Conservation (phyloP, 1,284 basidiomycete genomes). For the Uromyces viciae-fabae region DNA sequence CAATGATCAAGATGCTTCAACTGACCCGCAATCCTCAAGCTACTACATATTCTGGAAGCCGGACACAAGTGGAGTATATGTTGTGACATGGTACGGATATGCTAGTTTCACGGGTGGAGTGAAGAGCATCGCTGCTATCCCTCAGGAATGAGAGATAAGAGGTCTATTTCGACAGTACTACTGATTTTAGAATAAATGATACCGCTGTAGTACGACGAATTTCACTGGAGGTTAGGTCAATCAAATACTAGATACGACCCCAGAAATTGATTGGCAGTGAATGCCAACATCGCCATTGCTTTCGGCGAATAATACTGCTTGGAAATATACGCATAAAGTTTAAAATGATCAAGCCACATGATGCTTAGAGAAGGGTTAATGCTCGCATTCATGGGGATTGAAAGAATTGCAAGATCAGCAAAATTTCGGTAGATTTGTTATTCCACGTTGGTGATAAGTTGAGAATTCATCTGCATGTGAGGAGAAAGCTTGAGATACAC, state of each 20-base stretch:
- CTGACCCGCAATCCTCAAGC: conserved; percentile 1
- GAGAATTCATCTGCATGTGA: neutral
- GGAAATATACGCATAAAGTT: neutral
- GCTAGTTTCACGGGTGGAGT: neutral
- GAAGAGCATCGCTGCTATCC: neutral
- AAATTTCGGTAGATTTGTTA: neutral
- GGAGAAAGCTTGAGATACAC: neutral
- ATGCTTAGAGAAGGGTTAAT: neutral
- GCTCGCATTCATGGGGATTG: neutral
- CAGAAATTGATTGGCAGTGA: conserved; percentile 12
- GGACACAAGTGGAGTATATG: neutral
- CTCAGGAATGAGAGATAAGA: neutral
- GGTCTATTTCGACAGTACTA: neutral
- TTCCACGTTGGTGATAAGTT: too few relatives aligned
- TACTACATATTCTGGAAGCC: neutral
- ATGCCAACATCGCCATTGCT: neutral
- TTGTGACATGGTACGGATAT: neutral
- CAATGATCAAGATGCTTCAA: conserved; percentile 4
- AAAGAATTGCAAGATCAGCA: neutral
- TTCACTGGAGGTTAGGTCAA: conserved; percentile 2
- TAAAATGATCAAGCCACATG: neutral
- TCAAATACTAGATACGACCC: conserved; percentile 3
- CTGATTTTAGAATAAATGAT: too few relatives aligned
- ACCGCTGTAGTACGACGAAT: neutral
- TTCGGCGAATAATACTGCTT: conserved; percentile 2